Base-by-base conservation (phyloP, 1,139 yeast species). In the Meyerozyma carpophila region DNA sequence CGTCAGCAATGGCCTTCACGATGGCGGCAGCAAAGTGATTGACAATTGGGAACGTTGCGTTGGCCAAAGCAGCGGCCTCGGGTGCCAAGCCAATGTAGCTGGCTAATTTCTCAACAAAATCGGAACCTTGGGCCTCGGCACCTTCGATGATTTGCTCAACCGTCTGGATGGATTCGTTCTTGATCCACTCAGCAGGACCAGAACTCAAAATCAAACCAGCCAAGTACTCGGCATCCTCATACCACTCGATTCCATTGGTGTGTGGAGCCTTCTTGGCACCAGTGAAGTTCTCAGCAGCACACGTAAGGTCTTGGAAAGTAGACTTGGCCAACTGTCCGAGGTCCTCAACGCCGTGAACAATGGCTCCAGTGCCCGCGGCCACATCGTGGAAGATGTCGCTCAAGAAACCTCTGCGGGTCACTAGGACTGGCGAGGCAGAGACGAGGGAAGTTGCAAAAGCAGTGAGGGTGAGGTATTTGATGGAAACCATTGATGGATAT, bases 241-340 rank as follows among this genome's bases (percentile, higher is more conserved):
- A 34, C 37, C 37, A 34, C 14, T 34, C 37, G 20, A 34, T 34
- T 5, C 37, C 37, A 14, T 34, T 34, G 26, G 37, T 34, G 37
- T 34, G 37, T 8, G 37, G 37, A 16, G 21, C 26, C n/a, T 34
- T 16, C 6, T 9, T 20, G 26, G 21, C 16, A 21, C 37, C 37
- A 10, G 14, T 20, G 7, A 34, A 34, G 37, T 34, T 34, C 26
- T 34, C 37, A 34, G 26, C 25, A 21, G 37, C 37, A 34, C 37
- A 34, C 27, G 9, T 34, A 18, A 34, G 26, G 27, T 21, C 37
- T 8, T 11, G 26, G 10, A 21, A 18, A 6, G 37, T 21, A 4
- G 10, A 2, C 16, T 34, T 34, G 26, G 37, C 37, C 16, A 34
- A n/a, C 5, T 18, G 10, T 9, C 8, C 26, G 26, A n/a, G 16